A percentile compares a stretch with the other conserved stretches of the same genome.
Evolutionary conservation across 2,329 filamentous ascomycete genomes (phyloP).

Genomic region (Monosporascus sp.): DNA sequence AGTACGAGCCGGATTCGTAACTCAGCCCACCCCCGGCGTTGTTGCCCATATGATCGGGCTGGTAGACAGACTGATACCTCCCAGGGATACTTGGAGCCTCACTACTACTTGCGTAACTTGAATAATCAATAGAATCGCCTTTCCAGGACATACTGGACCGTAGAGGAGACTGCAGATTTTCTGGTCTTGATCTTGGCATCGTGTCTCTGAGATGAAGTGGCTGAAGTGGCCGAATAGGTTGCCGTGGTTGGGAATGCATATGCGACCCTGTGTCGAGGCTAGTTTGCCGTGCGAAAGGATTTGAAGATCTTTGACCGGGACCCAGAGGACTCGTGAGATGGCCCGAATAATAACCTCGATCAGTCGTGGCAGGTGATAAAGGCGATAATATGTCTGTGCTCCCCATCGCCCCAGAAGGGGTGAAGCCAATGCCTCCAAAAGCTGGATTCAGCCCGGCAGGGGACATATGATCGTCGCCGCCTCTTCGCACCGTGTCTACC

Average conservation of each 20-base stretch:
- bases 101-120: conserved; percentile 41
- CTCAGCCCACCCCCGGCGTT: conserved; percentile 36
- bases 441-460: conserved; percentile 62
- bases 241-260: conserved; percentile 39
- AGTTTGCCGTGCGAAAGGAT: conserved; percentile 47
- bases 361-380: conserved; percentile 48
- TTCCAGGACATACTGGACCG: conserved; percentile 60
- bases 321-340: conserved; percentile 44
- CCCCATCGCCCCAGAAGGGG: conserved; percentile 44
- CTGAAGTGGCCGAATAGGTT: conserved; percentile 47
- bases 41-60: conserved; percentile 40
- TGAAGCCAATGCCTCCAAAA: conserved; percentile 63
- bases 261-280: conserved; percentile 42
- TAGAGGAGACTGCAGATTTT: conserved; percentile 54
- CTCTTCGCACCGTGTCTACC: conserved; percentile 60
- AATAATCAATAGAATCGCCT: conserved; percentile 54
- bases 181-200: conserved; percentile 51
- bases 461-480: conserved; percentile 61
- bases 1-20: conserved; percentile 48
- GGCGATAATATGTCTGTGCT: conserved; percentile 53
- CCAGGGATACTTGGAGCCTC: conserved; percentile 41
- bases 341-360: conserved; percentile 49
- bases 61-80: conserved; percentile 46
- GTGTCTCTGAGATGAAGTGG: conserved; percentile 55
- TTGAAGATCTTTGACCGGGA: conserved; percentile 43